phyloP scores from a whole-genome alignment of 257 asterid genomes.

The Mitragyna speciosa region DNA sequence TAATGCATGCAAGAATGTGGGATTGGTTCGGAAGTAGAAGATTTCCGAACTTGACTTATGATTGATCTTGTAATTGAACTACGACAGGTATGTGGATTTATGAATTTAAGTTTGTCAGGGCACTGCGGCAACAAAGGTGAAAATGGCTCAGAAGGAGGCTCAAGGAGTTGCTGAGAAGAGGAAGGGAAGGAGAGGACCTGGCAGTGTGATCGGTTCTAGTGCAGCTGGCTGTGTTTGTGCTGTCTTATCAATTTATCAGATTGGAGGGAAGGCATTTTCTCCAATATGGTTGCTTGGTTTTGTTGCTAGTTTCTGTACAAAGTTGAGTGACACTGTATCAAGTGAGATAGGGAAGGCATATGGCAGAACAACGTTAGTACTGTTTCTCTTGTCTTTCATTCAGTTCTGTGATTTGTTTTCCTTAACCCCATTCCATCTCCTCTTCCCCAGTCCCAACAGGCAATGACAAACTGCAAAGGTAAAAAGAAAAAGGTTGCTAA shows the following conservation, averaged over 20 bases:
- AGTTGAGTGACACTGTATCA: constrained; percentile 92
- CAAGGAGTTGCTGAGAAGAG: constrained; percentile 96
- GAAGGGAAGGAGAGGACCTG: constrained; percentile 94
- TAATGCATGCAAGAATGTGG: neutral
- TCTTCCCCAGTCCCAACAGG: neutral
- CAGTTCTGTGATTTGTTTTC: constrained; percentile 7
- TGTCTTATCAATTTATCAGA: constrained; percentile 57
- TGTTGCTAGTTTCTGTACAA: constrained; percentile 93
- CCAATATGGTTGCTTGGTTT: constrained; percentile 84
- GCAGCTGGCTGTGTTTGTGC: constrained; percentile 95
- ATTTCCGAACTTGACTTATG: neutral
- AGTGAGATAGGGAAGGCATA: constrained; percentile 98
- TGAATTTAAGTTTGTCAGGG: constrained; percentile 55
- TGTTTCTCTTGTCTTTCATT: constrained; percentile 26
- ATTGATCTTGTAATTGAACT: neutral
- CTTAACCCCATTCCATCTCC: neutral
- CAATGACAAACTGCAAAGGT: neutral
- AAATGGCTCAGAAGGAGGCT: constrained; percentile 96
- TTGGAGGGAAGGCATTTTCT: constrained; percentile 65
- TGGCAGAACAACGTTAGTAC: constrained; percentile 87
- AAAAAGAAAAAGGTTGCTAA: neutral
- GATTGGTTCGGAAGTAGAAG: neutral
- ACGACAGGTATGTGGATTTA: constrained; percentile 11
- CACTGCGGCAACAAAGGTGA: constrained; percentile 87
- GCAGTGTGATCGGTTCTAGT: constrained; percentile 96